Percentiles rank a stretch among this genome's conserved stretches.
phyloP scores from a whole-genome alignment of 148 eudicot genomes.

The Arbutus unedo region DNA sequence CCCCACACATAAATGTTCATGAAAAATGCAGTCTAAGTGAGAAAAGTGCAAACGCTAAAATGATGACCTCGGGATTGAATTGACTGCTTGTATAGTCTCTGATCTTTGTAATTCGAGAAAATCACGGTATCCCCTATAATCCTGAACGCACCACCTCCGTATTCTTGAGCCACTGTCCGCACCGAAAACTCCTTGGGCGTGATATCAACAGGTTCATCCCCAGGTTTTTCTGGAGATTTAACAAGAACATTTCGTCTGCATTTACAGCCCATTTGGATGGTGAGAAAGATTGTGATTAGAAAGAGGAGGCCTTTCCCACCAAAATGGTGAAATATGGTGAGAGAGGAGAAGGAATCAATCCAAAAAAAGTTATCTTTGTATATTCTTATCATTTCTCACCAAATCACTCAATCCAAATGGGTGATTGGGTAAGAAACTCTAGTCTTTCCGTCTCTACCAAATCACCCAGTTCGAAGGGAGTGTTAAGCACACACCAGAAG shows the following conservation, averaged over 20 bases:
- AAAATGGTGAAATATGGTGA: too few species aligned
- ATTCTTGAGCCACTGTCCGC: constrained; percentile 75
- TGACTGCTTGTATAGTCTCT: constrained; percentile 66
- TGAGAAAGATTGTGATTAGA: too few species aligned
- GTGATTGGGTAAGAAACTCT: too few species aligned
- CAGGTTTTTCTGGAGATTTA: constrained; percentile 44
- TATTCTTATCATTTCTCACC: too few species aligned
- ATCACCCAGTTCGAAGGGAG: too few species aligned
- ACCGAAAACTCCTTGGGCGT: constrained; percentile 77
- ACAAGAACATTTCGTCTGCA: constrained; percentile 69
- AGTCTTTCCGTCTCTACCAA: too few species aligned
- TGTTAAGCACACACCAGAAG: constrained; percentile 13
- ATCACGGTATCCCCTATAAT: constrained; percentile 46
- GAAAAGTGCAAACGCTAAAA: constrained; percentile 12
- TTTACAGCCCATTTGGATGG: background rate
- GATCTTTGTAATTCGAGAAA: constrained; percentile 72
- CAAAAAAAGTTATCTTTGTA: too few species aligned
- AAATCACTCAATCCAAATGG: too few species aligned
- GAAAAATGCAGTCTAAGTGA: background rate
- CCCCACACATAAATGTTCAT: background rate
- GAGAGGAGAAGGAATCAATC: too few species aligned
- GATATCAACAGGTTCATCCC: constrained; percentile 51
- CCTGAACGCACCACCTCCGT: constrained; percentile 90
- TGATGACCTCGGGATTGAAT: constrained; percentile 40
- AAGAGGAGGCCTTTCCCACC: too few species aligned